Percentiles rank a stretch among this genome's conserved stretches.
Conservation (phyloP, 495 filamentous ascomycete genomes). For the Neurospora pannonica region DNA sequence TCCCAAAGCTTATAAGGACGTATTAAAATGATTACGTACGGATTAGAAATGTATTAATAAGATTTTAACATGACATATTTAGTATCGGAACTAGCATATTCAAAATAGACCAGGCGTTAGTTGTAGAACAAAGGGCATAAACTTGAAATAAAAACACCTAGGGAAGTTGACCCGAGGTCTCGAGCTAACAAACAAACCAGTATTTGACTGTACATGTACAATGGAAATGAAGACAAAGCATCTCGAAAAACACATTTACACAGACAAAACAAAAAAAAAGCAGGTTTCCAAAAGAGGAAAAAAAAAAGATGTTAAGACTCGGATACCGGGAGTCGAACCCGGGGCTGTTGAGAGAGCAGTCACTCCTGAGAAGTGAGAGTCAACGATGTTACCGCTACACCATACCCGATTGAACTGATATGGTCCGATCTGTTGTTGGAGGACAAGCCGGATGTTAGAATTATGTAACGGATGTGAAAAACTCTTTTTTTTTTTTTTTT, state of each 20-base stretch:
- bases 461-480: background rate
- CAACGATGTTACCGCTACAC: background rate
- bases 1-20: no score
- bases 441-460: fast-evolving
- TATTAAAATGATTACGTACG: no score
- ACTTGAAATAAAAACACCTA: no score
- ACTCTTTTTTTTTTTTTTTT: background rate
- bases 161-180: no score
- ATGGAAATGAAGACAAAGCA: background rate
- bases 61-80: no score
- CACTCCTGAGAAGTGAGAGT: background rate
- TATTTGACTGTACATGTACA: no score
- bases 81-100: no score
- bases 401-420: background rate
- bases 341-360: background rate
- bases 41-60: no score
- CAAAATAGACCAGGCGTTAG: no score
- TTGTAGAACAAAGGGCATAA: no score
- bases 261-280: background rate
- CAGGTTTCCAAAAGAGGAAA: background rate
- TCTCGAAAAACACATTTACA: background rate
- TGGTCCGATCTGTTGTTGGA: background rate
- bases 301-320: background rate
- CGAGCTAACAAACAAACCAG: no score
- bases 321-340: background rate